phyloP scores from a whole-genome alignment of 129 eudicot genomes.

The Scalesia atractyloides region DNA sequence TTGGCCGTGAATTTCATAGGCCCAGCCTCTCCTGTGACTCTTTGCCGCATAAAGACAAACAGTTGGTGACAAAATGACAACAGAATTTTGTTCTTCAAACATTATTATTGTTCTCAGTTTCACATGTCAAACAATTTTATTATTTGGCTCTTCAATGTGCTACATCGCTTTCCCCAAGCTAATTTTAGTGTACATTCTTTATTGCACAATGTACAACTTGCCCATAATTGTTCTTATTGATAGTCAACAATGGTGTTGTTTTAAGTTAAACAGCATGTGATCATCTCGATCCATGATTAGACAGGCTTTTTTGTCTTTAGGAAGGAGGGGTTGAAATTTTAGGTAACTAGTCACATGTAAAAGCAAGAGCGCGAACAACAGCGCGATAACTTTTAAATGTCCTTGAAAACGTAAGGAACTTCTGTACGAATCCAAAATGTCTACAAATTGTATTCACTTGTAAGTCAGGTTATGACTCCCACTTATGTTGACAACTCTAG shows the following conservation, averaged over 20 bases:
- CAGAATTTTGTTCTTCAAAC: slow-evolving; percentile 29
- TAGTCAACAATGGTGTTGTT: slow-evolving; percentile 6
- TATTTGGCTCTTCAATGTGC: slow-evolving; percentile 12
- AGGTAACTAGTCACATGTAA: not conserved
- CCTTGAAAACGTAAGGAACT: slow-evolving; percentile 7
- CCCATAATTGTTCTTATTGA: not conserved
- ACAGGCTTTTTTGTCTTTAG: not conserved
- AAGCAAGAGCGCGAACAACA: slow-evolving; percentile 24
- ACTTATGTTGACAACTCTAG: not conserved
- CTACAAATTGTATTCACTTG: not conserved
- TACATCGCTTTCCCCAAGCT: slow-evolving; percentile 8
- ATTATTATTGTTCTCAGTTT: slow-evolving; percentile 33
- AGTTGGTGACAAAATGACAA: slow-evolving; percentile 33
- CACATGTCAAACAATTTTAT: slow-evolving; percentile 35
- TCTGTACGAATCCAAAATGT: slow-evolving; percentile 24
- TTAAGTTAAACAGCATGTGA: slow-evolving; percentile 23
- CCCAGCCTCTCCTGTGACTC: slow-evolving; percentile 36
- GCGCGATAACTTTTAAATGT: not conserved
- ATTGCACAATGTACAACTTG: slow-evolving; percentile 2
- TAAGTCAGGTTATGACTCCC: slow-evolving; percentile 24
- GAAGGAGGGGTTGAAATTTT: slow-evolving; percentile 6
- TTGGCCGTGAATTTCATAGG: slow-evolving; percentile 40
- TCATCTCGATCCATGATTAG: slow-evolving; percentile 15
- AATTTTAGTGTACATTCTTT: not conserved
- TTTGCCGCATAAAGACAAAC: slow-evolving; percentile 33